Base-by-base conservation (phyloP, 2,329 filamentous ascomycete genomes). In the Exophiala sp. region DNA sequence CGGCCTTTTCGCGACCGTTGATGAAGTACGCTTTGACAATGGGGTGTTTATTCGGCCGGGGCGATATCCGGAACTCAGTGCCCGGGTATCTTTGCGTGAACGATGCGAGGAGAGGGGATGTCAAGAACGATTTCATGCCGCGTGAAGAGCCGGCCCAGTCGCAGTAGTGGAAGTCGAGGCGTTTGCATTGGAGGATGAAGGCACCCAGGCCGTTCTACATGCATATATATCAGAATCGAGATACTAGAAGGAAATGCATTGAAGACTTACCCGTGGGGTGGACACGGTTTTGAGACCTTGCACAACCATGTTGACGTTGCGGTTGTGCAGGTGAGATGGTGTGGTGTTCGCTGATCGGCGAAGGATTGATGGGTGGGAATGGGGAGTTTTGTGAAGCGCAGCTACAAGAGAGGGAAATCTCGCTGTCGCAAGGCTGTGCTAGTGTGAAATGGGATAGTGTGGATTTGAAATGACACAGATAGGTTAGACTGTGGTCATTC, bases 111-210 rank as follows among this genome's bases (percentile, higher is more conserved):
- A 82, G 77, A 59, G 85, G 48, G 10, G 46, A 59, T 5, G 34
- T 5, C 16, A 57, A 46, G 21, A 56, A 38, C 60, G 79, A 94
- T 89, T 95, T 94, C 91, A 97, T 96, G 69, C 94, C 94, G 67
- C 78, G 84, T 35, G 92, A 97, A 72, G 89, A 95, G 60, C 91
- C 94, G 54, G 88, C 89, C 83, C 88, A 91, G 80, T 97, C 91
- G 78, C 94, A 97, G 78, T 96, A 99, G 77, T 95, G 89, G 69
- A 99, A 89, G 72, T 96, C 89, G 71, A 99, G 79, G 69, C 87
- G 88, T 79, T 90, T 95, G 84, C 94, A 99, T 78, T 96, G 92
- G 54, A 96, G 83, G 73, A 99, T 89, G 78, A 97, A 97, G 70
- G 91, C 89, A 67, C 92, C 92, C 64, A 97, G 81, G 80, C 94